A percentile compares a stretch with the other conserved stretches of the same genome.
Evolutionary conservation across 331 rosid species (phyloP).

Genomic region (Pyracantha coccinea): DNA sequence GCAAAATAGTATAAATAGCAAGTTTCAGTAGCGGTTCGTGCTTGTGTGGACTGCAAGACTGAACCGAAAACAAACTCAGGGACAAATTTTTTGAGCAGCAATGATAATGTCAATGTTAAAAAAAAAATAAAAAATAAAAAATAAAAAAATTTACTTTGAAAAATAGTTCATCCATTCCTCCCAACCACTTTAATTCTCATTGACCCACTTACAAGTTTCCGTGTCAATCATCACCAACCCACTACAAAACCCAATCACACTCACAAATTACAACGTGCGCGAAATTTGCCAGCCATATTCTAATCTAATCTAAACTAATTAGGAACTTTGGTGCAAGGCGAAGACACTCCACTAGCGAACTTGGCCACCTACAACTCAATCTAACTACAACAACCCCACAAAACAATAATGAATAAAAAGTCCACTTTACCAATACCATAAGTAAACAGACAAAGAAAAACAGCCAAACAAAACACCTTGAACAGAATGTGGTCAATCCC

Average conservation of each 20-base stretch:
- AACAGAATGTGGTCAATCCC: constrained; percentile 74
- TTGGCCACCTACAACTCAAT: not conserved
- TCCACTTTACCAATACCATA: not conserved
- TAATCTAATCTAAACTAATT: not conserved
- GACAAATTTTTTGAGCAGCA: not conserved
- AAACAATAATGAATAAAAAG: not conserved
- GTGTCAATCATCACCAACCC: not conserved
- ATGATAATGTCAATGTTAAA: not conserved
- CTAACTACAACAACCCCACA: not conserved
- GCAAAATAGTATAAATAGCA: not conserved
- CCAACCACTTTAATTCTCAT: not conserved
- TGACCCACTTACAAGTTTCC: not conserved
- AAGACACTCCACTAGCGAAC: not conserved
- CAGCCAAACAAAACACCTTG: constrained; percentile 35
- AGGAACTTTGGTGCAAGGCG: too few species aligned
- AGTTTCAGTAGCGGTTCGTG: not conserved
- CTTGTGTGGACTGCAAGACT: not conserved
- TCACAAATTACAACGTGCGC: not conserved
- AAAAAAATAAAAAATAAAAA: too few species aligned
- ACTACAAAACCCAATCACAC: not conserved
- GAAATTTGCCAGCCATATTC: not conserved
- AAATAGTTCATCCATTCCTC: not conserved
- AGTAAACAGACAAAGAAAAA: not conserved
- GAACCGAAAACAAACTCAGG: not conserved
- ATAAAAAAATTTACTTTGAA: not conserved